Evolutionary conservation across 2,329 filamentous ascomycete species (phyloP).

Genomic region (Zymoseptoria brevis): DNA sequence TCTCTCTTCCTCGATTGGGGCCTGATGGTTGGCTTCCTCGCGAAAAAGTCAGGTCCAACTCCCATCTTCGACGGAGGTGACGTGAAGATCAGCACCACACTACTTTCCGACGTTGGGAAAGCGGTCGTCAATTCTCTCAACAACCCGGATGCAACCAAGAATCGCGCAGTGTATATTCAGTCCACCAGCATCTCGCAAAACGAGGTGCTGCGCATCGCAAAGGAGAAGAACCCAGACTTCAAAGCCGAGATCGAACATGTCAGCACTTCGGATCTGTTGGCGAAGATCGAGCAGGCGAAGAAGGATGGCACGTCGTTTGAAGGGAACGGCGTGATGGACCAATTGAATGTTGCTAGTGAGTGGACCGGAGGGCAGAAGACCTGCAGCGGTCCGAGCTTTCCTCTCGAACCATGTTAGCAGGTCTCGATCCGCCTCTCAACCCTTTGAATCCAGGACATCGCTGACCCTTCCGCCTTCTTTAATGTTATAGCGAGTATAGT

Average conservation of each 20-base stretch:
- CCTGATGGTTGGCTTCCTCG: conserved; percentile 26
- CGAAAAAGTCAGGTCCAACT: conserved; percentile 23
- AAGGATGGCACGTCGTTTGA: not conserved
- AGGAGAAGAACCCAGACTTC: conserved; percentile 27
- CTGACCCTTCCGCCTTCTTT: no score
- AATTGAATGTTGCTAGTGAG: no score
- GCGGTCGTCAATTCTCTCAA: conserved; percentile 29
- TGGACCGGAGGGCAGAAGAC: no score
- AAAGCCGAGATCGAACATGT: conserved; percentile 20
- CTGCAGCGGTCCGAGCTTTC: no score
- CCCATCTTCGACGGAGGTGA: conserved; percentile 32
- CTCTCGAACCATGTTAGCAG: no score
- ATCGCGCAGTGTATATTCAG: conserved; percentile 33
- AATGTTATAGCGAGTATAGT: no score
- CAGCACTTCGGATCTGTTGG: conserved; percentile 24
- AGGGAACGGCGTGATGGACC: not conserved
- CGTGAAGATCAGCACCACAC: conserved; percentile 25
- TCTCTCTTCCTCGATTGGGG: conserved; percentile 32
- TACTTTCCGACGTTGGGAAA: conserved; percentile 27
- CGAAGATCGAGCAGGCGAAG: conserved; percentile 8
- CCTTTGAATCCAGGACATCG: no score
- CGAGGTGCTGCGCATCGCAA: conserved; percentile 29
- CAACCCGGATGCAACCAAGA: conserved; percentile 29
- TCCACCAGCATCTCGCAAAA: conserved; percentile 31
- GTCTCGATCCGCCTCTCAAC: no score